Evolutionary conservation across 2,329 filamentous ascomycete species (phyloP).

Genomic region (Ploettnerulaceae sp.): DNA sequence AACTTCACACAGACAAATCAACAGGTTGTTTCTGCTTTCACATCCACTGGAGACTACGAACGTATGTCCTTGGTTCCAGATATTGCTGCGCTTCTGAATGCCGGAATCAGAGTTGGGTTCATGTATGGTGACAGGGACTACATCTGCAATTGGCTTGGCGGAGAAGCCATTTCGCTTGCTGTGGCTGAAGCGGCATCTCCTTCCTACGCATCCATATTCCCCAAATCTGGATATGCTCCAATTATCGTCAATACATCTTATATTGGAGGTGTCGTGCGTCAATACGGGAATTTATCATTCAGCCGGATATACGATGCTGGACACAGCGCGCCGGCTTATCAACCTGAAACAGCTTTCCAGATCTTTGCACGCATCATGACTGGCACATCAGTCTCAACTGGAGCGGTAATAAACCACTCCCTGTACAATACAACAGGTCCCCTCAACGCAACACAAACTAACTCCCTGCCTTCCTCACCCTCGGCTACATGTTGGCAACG

Average conservation of each 20-base stretch:
- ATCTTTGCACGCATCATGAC: slow-evolving; percentile 55
- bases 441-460: slow-evolving; percentile 51
- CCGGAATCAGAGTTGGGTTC: slow-evolving; percentile 63
- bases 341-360: slow-evolving; percentile 49
- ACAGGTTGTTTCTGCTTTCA: slow-evolving; percentile 44
- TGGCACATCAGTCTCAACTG: slow-evolving; percentile 45
- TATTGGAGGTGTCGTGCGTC: slow-evolving; percentile 67
- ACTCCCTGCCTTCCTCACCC: slow-evolving; percentile 45
- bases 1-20: slow-evolving; percentile 51
- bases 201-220: slow-evolving; percentile 51
- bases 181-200: slow-evolving; percentile 47
- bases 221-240: slow-evolving; percentile 64
- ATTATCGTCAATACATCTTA: slow-evolving; percentile 64
- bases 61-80: slow-evolving; percentile 56
- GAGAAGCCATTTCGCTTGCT: slow-evolving; percentile 64
- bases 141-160: slow-evolving; percentile 68
- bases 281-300: slow-evolving; percentile 71
- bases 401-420: slow-evolving; percentile 46
- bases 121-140: slow-evolving; percentile 65
- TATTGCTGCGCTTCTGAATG: slow-evolving; percentile 55
- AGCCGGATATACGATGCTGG: slow-evolving; percentile 62
- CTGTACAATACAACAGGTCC: slow-evolving; percentile 54
- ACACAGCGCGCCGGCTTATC: slow-evolving; percentile 55
- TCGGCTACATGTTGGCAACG: slow-evolving; percentile 58
- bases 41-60: slow-evolving; percentile 54